Conservation (phyloP, 306 rosid species). For the Vachellia pachyceras region DNA sequence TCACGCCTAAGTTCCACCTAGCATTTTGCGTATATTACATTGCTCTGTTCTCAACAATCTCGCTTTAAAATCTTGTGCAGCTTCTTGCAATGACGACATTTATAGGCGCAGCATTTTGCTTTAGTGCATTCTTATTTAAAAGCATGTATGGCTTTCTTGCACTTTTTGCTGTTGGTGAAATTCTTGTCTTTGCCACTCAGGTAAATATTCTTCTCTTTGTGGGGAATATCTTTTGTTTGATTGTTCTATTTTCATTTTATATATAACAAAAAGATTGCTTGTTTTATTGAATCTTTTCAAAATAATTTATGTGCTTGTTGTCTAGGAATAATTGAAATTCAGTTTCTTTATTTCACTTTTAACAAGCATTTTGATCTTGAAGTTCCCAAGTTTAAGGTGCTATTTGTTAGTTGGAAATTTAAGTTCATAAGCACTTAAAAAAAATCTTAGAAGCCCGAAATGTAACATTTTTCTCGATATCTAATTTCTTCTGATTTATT, state of each 20-base stretch:
- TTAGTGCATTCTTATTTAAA: constrained; percentile 70
- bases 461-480: background rate
- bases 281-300: background rate
- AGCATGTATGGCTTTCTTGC: constrained; percentile 74
- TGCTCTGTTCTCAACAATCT: constrained; percentile 26
- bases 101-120: constrained; percentile 77
- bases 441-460: too few relatives aligned
- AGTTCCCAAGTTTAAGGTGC: constrained; percentile 13
- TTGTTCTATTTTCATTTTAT: background rate
- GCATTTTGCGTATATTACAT: constrained; percentile 18
- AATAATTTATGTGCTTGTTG: background rate
- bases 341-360: background rate
- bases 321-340: constrained; percentile 2
- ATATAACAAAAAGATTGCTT: background rate
- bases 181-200: constrained; percentile 88
- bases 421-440: too few relatives aligned
- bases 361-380: constrained; percentile 8
- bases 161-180: constrained; percentile 79
- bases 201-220: constrained; percentile 46
- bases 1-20: constrained; percentile 11
- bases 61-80: constrained; percentile 51
- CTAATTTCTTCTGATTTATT: constrained; percentile 19
- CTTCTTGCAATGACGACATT: constrained; percentile 71
- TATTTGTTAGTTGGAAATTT: background rate
- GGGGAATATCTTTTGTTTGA: constrained; percentile 5